Evolutionary conservation across 1,284 basidiomycete genomes (phyloP).

Genomic region (Sporisorium exsertum): DNA sequence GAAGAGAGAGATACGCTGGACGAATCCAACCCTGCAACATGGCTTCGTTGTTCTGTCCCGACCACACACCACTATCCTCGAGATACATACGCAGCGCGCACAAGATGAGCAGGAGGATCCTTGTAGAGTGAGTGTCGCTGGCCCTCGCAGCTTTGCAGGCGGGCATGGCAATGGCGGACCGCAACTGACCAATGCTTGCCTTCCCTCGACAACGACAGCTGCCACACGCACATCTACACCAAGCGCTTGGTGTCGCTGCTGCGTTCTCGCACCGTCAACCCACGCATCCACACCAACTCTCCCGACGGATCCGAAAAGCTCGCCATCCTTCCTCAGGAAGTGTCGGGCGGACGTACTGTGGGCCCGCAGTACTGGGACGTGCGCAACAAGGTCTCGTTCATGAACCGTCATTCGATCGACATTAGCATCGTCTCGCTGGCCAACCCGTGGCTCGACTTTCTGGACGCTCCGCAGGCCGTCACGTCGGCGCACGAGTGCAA

Average conservation of each 20-base stretch:
- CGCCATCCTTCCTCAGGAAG: constrained; percentile 76
- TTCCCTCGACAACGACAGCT: constrained; percentile 43
- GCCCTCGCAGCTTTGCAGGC: not conserved
- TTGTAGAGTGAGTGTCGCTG: constrained; percentile 18
- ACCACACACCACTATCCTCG: not conserved
- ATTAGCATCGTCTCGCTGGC: constrained; percentile 73
- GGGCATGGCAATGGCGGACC: too few species aligned
- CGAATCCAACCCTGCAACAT: not conserved
- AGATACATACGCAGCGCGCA: not conserved
- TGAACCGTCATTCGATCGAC: constrained; percentile 81
- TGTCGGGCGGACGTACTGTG: constrained; percentile 77
- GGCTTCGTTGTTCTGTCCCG: not conserved
- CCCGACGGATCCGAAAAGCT: constrained; percentile 72
- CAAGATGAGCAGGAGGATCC: constrained; percentile 22
- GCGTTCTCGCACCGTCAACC: constrained; percentile 22
- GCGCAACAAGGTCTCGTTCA: constrained; percentile 80
- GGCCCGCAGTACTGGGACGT: constrained; percentile 83
- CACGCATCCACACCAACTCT: constrained; percentile 29
- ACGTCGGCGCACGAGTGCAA: constrained; percentile 78
- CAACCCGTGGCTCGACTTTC: constrained; percentile 89
- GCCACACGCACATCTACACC: constrained; percentile 85
- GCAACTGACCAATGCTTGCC: too few species aligned
- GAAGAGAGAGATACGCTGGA: too few species aligned
- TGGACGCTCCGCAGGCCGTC: constrained; percentile 77
- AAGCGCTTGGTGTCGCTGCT: constrained; percentile 71